phyloP scores from a whole-genome alignment of 2,329 filamentous ascomycete genomes.

The Penicillium sp. region DNA sequence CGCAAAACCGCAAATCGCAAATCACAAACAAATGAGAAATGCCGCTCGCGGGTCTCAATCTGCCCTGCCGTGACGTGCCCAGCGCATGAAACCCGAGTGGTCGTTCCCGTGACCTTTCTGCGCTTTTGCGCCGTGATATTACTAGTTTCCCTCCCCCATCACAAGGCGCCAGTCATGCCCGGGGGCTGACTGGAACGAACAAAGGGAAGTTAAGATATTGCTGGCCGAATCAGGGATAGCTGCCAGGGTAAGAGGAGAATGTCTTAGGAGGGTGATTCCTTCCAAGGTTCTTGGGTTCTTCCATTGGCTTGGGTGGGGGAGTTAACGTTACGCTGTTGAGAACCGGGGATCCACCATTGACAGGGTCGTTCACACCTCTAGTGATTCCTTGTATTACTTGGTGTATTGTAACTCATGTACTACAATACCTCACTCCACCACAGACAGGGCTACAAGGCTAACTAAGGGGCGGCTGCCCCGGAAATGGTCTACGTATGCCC shows the following conservation, averaged over 20 bases:
- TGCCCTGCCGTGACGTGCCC: not conserved
- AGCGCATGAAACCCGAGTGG: constrained; percentile 1
- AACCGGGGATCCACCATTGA: constrained; percentile 22
- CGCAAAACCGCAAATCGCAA: not conserved
- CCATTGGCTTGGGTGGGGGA: constrained; percentile 28
- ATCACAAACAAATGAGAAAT: not conserved
- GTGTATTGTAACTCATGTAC: not conserved
- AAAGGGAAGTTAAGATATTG: constrained; percentile 1
- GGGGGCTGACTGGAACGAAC: constrained; percentile 10
- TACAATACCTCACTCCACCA: not conserved
- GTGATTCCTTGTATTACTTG: not conserved
- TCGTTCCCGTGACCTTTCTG: constrained; percentile 8
- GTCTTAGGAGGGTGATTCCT: constrained; percentile 22
- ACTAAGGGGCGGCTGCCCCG: not conserved
- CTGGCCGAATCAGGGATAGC: constrained; percentile 3
- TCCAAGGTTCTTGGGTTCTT: constrained; percentile 30
- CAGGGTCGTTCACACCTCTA: constrained; percentile 21
- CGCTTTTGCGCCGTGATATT: not conserved
- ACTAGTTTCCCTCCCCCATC: not conserved
- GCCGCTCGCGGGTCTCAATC: not conserved
- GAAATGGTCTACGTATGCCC: constrained; percentile 14
- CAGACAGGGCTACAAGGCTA: not conserved
- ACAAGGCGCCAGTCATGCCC: constrained; percentile 11
- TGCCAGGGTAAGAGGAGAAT: not conserved
- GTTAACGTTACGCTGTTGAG: constrained; percentile 24